phyloP scores from a whole-genome alignment of 192 early-diverging fungal genomes.

The Paraglomus brasilianum region DNA sequence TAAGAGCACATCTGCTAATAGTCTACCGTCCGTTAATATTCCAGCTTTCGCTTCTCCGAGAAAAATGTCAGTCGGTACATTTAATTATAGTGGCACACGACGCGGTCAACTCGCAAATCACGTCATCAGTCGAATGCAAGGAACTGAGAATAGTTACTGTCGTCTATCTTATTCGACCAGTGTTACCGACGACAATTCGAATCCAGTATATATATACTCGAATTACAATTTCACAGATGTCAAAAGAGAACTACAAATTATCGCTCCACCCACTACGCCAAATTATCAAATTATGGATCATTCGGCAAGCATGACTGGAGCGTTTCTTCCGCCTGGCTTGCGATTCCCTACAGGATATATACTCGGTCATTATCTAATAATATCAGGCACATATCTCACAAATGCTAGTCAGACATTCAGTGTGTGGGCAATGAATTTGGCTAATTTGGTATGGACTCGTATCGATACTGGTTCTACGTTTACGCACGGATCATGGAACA shows the following conservation, averaged over 20 bases:
- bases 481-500: slow-evolving; percentile 74
- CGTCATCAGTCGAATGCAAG: slow-evolving; percentile 31
- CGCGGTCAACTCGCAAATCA: not conserved
- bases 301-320: slow-evolving; percentile 66
- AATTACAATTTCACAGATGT: slow-evolving; percentile 83
- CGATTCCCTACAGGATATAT: slow-evolving; percentile 74
- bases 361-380: slow-evolving; percentile 64
- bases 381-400: slow-evolving; percentile 73
- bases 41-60: slow-evolving; percentile 23
- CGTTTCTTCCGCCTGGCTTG: slow-evolving; percentile 66
- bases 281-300: slow-evolving; percentile 64
- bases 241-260: slow-evolving; percentile 70
- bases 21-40: slow-evolving; percentile 33
- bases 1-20: slow-evolving; percentile 38
- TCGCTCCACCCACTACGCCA: slow-evolving; percentile 55
- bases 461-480: slow-evolving; percentile 70
- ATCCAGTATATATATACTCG: slow-evolving; percentile 72
- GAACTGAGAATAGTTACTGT: slow-evolving; percentile 34
- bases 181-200: slow-evolving; percentile 49
- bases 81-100: slow-evolving; percentile 36
- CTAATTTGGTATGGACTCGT: slow-evolving; percentile 60
- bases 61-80: slow-evolving; percentile 35
- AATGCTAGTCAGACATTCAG: slow-evolving; percentile 66
- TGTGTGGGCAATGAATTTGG: slow-evolving; percentile 69
- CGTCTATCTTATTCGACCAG: slow-evolving; percentile 35